A percentile compares a stretch with the other conserved stretches of the same genome.
phyloP scores from a whole-genome alignment of 768 basidiomycete species.

The Suillus bovinus region DNA sequence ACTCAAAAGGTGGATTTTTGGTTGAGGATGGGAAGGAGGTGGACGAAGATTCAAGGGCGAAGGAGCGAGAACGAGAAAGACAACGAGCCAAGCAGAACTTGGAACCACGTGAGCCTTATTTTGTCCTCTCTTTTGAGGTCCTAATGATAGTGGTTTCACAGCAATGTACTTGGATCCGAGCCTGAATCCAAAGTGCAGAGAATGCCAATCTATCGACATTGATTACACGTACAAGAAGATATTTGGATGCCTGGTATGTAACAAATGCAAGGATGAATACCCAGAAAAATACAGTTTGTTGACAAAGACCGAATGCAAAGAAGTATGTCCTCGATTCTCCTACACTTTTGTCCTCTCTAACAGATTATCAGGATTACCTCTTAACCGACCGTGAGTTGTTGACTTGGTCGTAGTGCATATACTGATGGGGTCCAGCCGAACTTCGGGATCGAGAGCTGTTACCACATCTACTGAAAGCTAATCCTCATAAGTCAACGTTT shows the following conservation, averaged over 20 bases:
- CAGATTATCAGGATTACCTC: constrained; percentile 74
- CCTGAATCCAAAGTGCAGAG: constrained; percentile 79
- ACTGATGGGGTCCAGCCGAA: constrained; percentile 60
- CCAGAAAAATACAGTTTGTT: constrained; percentile 93
- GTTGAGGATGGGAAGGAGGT: constrained; percentile 85
- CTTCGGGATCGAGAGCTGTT: constrained; percentile 88
- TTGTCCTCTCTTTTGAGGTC: constrained; percentile 2
- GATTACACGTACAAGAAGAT: constrained; percentile 81
- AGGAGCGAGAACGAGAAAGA: constrained; percentile 81
- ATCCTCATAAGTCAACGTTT: constrained; percentile 93
- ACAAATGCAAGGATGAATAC: constrained; percentile 83
- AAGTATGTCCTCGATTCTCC: constrained; percentile 48
- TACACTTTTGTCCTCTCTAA: constrained; percentile 6
- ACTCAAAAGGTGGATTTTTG: constrained; percentile 94
- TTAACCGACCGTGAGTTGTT: constrained; percentile 78
- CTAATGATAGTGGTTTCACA: constrained; percentile 30
- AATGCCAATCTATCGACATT: constrained; percentile 88
- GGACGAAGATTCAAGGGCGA: constrained; percentile 71
- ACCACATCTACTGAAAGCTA: constrained; percentile 91
- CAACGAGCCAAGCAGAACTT: constrained; percentile 72
- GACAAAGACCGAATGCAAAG: constrained; percentile 98
- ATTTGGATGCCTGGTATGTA: constrained; percentile 86
- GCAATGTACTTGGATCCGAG: constrained; percentile 76
- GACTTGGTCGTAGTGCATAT: neutral
- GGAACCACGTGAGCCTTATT: constrained; percentile 63